Percentiles rank a stretch among this genome's conserved stretches.
These are phyloP conservation scores for Starmera stellimalicola DNA, from an alignment of 1,139 yeast species.

Conservation along the genomic window DNA sequence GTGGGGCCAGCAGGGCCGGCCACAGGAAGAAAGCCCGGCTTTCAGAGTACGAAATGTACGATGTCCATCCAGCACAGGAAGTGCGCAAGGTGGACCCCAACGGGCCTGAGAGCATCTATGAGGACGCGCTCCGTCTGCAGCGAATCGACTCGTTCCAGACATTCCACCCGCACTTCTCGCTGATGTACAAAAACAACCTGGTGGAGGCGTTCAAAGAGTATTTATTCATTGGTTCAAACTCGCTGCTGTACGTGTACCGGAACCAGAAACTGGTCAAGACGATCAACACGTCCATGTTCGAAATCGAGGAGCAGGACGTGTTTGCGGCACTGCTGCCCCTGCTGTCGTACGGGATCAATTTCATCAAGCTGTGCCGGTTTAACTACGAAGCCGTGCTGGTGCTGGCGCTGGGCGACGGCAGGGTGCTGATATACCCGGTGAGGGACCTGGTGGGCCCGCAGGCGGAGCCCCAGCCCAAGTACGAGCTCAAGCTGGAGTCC, in stretches of 20 bases:
- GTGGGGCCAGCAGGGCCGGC: too few species aligned
- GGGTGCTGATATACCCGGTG: conserved; percentile 35
- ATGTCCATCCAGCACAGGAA: conserved; percentile 1
- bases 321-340: conserved; percentile 37
- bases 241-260: conserved; percentile 6
- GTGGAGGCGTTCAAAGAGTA: conserved; percentile 7
- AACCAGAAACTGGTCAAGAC: conserved; percentile 2
- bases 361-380: conserved; percentile 25
- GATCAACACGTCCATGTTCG: conserved; percentile 9
- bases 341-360: conserved; percentile 51
- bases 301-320: conserved; percentile 10
- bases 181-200: conserved; percentile 14
- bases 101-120: neutral
- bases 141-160: neutral
- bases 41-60: neutral
- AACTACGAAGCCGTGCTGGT: conserved; percentile 30
- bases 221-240: conserved; percentile 8
- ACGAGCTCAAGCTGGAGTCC: conserved; percentile 29
- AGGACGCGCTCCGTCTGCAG: neutral
- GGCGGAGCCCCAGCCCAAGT: conserved; percentile 24
- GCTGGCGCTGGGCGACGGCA: conserved; percentile 50
- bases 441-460: conserved; percentile 12
- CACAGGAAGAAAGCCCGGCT: too few species aligned
- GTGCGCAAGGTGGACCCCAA: neutral
- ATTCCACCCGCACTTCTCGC: neutral